These are phyloP conservation scores for Sporisorium scitamineum DNA, from an alignment of 1,284 basidiomycete genomes.

Conservation along the genomic window DNA sequence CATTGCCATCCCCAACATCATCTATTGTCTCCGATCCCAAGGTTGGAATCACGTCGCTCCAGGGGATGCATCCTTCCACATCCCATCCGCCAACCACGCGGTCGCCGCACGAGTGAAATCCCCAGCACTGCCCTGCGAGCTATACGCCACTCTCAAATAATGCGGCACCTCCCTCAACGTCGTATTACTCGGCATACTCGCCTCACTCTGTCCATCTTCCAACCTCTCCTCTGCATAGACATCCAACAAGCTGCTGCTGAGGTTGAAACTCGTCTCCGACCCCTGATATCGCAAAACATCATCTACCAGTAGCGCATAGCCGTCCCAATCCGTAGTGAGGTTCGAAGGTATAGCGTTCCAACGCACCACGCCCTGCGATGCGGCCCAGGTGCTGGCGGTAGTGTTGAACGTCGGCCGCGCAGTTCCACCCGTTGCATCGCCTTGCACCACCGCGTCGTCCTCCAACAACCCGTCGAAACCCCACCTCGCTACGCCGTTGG, in stretches of 20 bases:
- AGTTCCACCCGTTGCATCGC: conserved; percentile 80
- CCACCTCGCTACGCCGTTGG: conserved; percentile 68
- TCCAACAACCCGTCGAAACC: conserved; percentile 82
- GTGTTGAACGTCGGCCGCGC: conserved; percentile 77
- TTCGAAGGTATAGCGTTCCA: conserved; percentile 76
- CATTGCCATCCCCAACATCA: neutral
- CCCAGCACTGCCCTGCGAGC: conserved; percentile 76
- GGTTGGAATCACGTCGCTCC: conserved; percentile 32
- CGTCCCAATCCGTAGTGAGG: conserved; percentile 74
- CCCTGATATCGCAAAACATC: conserved; percentile 84
- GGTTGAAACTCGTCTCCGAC: conserved; percentile 71
- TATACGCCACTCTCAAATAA: conserved; percentile 82
- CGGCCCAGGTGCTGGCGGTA: conserved; percentile 15
- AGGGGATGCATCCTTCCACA: conserved; percentile 73
- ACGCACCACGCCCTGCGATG: conserved; percentile 67
- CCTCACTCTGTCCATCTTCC: neutral
- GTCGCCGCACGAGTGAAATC: conserved; percentile 86
- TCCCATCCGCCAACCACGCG: conserved; percentile 80
- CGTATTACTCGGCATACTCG: conserved; percentile 67
- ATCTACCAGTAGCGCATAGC: conserved; percentile 82
- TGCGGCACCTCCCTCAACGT: conserved; percentile 75
- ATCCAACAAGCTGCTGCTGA: conserved; percentile 30
- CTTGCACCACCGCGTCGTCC: conserved; percentile 79
- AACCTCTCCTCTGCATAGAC: conserved; percentile 4
- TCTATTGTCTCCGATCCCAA: no score